Base-by-base conservation (phyloP, 345 rosid genomes). In the Corchorus capsularis region DNA sequence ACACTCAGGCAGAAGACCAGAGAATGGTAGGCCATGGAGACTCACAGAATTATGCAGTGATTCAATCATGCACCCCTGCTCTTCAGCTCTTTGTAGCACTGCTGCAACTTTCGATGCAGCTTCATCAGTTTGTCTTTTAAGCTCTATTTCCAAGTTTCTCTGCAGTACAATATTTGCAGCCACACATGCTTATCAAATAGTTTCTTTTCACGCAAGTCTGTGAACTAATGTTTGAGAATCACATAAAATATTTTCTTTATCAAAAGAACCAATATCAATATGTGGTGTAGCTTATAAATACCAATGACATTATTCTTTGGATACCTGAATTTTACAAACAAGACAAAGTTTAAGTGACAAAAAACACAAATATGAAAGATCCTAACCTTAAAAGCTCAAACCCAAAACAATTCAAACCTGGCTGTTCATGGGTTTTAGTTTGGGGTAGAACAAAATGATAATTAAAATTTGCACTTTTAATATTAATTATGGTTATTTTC, bases 11-110 rank as follows among this genome's bases (percentile, higher is more conserved):
- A 63, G 32, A 35, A 69, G 56, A 27, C 11, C 43, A 63, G 54
- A 66, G 17, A 71, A 45, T 50, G 41, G 7, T 34, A 47, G 61
- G 76, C 57, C 77, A 41, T 71, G 55, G 78, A 77, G 64, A 82
- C 88, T 85, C 82, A 95, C 99, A 74, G 99, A 92, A 75, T 93
- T 47, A 82, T 93, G 98, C 73, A 95, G 87, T 11, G 98, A 93
- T 87, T 93, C 97, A 65, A 93, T 95, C 98, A 95, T 93, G 54
- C 72, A 86, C 45, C 85, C 87, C 86, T 93, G 99, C 83, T 95
- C 98, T 83, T 95, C 99, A 39, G 98, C 97, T 82, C 97, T 89
- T 74, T 87, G 85, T 55, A 95, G 75, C 75, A 93, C 97, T 7
- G 85, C 90, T 34, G 93, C 83, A 76, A 95, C 99, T 85, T 89